These are phyloP conservation scores for Lophiostoma macrostomum DNA, from an alignment of 495 filamentous ascomycete species.

Conservation along the genomic window DNA sequence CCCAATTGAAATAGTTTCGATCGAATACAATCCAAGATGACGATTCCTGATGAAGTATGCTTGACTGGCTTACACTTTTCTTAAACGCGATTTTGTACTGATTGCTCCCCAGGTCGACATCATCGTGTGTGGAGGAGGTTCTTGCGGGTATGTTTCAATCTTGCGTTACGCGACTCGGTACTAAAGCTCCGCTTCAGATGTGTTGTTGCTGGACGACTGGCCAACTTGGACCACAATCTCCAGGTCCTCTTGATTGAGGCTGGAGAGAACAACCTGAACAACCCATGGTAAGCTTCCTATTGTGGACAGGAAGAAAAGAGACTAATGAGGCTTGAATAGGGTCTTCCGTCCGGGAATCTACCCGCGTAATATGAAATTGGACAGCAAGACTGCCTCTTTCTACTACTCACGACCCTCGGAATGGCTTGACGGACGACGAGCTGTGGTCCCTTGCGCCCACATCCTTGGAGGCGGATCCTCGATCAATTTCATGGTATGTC, in stretches of 20 bases:
- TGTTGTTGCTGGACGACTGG: slow-evolving; percentile 74
- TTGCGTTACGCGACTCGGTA: neutral
- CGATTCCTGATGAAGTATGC: slow-evolving; percentile 31
- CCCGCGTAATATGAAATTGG: slow-evolving; percentile 76
- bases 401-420: slow-evolving; percentile 75
- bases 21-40: slow-evolving; percentile 21
- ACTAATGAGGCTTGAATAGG: slow-evolving; percentile 19
- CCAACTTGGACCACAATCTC: slow-evolving; percentile 77
- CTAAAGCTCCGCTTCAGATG: slow-evolving; percentile 30
- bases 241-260: slow-evolving; percentile 76
- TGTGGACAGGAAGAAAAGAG: neutral
- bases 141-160: slow-evolving; percentile 33
- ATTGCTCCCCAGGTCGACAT: slow-evolving; percentile 62
- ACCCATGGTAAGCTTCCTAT: slow-evolving; percentile 56
- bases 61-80: neutral
- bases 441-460: slow-evolving; percentile 76
- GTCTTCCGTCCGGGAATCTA: slow-evolving; percentile 77
- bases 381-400: slow-evolving; percentile 83
- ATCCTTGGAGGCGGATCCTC: slow-evolving; percentile 74
- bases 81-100: slow-evolving; percentile 38
- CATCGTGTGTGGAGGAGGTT: slow-evolving; percentile 70
- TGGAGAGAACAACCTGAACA: slow-evolving; percentile 77
- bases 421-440: slow-evolving; percentile 65
- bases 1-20: slow-evolving; percentile 2
- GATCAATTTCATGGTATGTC: slow-evolving; percentile 74